Evolutionary conservation across 2,329 filamentous ascomycete genomes (phyloP).

Genomic region (Epichloe festucae): DNA sequence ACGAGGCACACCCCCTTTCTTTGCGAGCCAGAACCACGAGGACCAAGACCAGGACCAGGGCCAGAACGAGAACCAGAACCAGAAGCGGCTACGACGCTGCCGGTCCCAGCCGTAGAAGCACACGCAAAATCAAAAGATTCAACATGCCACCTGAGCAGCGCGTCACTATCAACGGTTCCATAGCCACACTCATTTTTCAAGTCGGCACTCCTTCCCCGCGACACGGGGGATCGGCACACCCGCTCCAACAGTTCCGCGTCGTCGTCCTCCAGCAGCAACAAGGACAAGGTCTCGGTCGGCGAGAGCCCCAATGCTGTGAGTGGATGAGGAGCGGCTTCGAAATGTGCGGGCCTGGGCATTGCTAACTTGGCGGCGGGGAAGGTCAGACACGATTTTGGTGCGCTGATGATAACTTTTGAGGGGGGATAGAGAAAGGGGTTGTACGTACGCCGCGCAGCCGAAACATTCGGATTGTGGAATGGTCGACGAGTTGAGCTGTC

Average conservation of each 20-base stretch:
- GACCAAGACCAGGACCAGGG: no score
- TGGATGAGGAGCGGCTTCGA: not conserved
- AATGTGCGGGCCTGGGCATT: not conserved
- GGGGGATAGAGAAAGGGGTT: not conserved
- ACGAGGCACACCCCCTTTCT: not conserved
- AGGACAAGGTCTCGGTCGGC: not conserved
- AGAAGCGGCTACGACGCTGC: not conserved
- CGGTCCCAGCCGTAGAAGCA: not conserved
- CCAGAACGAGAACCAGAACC: not conserved
- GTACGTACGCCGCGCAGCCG: conserved; percentile 9
- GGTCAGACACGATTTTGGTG: not conserved
- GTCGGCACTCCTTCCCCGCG: not conserved
- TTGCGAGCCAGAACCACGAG: not conserved
- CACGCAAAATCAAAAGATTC: not conserved
- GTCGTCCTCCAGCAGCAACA: not conserved
- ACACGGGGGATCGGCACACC: not conserved
- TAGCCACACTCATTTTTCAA: not conserved
- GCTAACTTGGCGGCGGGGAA: not conserved
- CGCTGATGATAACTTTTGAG: not conserved
- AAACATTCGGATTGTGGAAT: conserved; percentile 10
- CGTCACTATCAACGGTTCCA: not conserved
- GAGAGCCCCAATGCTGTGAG: not conserved
- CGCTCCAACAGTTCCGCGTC: not conserved
- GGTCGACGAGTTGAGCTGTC: conserved; percentile 7
- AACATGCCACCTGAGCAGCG: not conserved